Conservation (phyloP, 2,329 filamentous ascomycete species). For the Microdochium paspali region DNA sequence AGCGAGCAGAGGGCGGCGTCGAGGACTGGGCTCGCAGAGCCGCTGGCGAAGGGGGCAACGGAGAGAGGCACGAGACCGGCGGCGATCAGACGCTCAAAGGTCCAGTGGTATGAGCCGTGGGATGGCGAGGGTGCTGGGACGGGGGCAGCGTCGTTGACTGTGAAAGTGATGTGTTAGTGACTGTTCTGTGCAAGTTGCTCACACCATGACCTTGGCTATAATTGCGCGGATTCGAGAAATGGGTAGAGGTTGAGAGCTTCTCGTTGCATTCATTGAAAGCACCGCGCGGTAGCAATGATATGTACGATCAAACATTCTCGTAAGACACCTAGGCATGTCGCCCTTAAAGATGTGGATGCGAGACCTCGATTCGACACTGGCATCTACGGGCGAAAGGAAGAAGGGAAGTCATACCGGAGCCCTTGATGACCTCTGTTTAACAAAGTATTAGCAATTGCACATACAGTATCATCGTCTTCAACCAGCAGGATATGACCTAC, state of each 20-base stretch:
- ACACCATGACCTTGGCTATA: too few relatives aligned
- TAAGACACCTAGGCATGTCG: too few relatives aligned
- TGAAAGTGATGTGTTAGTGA: slow-evolving; percentile 10
- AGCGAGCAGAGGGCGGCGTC: slow-evolving; percentile 79
- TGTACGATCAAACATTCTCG: too few relatives aligned
- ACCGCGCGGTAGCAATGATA: too few relatives aligned
- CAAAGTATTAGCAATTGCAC: slow-evolving; percentile 29
- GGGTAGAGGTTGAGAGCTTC: too few relatives aligned
- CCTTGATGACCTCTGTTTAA: slow-evolving; percentile 59
- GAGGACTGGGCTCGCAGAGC: slow-evolving; percentile 78
- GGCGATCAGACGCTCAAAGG: slow-evolving; percentile 80
- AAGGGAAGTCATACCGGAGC: slow-evolving; percentile 50
- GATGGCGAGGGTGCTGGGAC: slow-evolving; percentile 63
- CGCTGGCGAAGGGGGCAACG: slow-evolving; percentile 83
- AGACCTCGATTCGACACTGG: slow-evolving; percentile 1
- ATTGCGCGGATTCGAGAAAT: too few relatives aligned
- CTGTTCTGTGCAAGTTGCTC: slow-evolving; percentile 3
- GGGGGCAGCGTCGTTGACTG: slow-evolving; percentile 79
- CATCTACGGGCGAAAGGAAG: slow-evolving; percentile 9
- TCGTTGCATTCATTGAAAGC: too few relatives aligned
- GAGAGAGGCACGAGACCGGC: slow-evolving; percentile 77
- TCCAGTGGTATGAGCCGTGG: slow-evolving; percentile 98
- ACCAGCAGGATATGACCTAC: slow-evolving; percentile 42
- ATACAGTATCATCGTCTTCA: neutral
- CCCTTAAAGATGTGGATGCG: neutral